These are phyloP conservation scores for Yamadazyma epiphylla DNA, from an alignment of 1,139 yeast genomes.

Conservation along the genomic window DNA sequence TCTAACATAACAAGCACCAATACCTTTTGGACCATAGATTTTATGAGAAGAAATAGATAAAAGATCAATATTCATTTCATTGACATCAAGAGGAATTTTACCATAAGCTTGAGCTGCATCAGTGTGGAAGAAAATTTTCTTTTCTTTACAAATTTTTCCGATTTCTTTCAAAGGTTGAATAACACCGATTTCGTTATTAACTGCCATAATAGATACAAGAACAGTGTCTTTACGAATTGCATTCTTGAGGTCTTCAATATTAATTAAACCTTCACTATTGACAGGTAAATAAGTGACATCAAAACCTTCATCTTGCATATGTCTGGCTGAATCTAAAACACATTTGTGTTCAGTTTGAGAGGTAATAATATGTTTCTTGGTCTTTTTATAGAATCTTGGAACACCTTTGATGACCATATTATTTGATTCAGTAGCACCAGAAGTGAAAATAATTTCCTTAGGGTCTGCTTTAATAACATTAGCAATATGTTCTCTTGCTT, in stretches of 20 bases:
- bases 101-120: constrained; percentile 99
- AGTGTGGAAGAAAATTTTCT: constrained; percentile 95
- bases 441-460: constrained; percentile 92
- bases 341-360: constrained; percentile 98
- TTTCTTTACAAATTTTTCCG: constrained; percentile 78
- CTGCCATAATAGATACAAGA: constrained; percentile 94
- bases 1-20: constrained; percentile 93
- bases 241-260: constrained; percentile 69
- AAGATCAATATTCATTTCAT: constrained; percentile 87
- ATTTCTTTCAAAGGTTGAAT: constrained; percentile 94
- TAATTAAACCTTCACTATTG: constrained; percentile 71
- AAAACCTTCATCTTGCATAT: constrained; percentile 93
- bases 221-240: constrained; percentile 91
- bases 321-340: constrained; percentile 92
- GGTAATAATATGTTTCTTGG: constrained; percentile 91
- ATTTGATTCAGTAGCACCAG: constrained; percentile 97
- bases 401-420: constrained; percentile 95
- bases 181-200: constrained; percentile 96
- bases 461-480: constrained; percentile 87
- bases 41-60: constrained; percentile 94
- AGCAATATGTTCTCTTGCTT: constrained; percentile 80
- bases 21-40: constrained; percentile 97
- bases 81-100: constrained; percentile 87
- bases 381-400: constrained; percentile 84
- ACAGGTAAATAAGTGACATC: constrained; percentile 94